Base-by-base conservation (phyloP, 257 asterid species). In the Ophiorrhiza pumila region DNA sequence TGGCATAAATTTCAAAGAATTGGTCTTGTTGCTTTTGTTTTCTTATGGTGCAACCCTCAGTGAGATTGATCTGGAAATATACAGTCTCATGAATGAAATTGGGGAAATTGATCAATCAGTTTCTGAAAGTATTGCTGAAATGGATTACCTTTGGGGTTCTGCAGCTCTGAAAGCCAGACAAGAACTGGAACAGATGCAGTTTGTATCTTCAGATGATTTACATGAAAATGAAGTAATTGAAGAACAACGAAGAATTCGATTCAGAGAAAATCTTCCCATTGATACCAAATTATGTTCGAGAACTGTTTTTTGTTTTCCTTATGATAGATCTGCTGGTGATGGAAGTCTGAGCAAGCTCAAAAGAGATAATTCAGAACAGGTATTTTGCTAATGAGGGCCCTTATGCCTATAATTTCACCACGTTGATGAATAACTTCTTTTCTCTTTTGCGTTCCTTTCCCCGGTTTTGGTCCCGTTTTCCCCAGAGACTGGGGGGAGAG, bases 141-240 rank as follows among this genome's bases (percentile, higher is more conserved):
- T 85, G 81, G 97, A 89, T 87, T 93, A 82, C 72, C 72, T 89
- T 64, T 93, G 98, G 98, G 97, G 97, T 46, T 56, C 78, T 82
- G 91, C 96, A 79, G 85, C 87, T 69, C 53, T 78, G 74, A 87
- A 78, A 73, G 80, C 80, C 69, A 82, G 84, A 69, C 83, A 85
- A 68, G 91, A 87, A 71, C 72, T 80, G 81, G 89, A 86, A 65
- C 80, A 73, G 76, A 79, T 75, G 67, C 82, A 77, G 65, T 76
- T 74, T 72, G 60, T 75, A 76, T 77, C 75, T 65, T 74, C 79
- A 66, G 69, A 61, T 78, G 82, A 79, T 35, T 72, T 65, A 22
- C 65, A 69, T 72, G 80, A 74, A 66, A 74, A 81, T 60, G 94
- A 89, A 75, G 80, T 65, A 72, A 35, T 74, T 32, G 88, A 79